These are phyloP conservation scores for Cladorrhinum sp. DNA, from an alignment of 2,329 filamentous ascomycete species.

Conservation along the genomic window DNA sequence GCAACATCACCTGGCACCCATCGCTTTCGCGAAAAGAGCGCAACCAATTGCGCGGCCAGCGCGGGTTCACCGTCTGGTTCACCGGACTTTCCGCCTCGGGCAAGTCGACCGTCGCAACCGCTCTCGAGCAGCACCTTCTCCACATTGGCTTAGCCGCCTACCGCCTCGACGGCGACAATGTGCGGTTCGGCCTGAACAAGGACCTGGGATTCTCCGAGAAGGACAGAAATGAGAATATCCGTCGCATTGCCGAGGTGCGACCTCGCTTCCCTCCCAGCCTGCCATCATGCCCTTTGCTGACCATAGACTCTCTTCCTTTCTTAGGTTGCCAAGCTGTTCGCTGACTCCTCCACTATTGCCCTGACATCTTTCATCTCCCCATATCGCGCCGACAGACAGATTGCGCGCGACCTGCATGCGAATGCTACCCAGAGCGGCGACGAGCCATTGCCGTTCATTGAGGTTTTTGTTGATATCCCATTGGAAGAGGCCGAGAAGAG, in stretches of 20 bases:
- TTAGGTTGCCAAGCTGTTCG: conserved; percentile 90
- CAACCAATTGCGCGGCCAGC: conserved; percentile 71
- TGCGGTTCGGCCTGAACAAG: conserved; percentile 97
- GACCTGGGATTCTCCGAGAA: conserved; percentile 91
- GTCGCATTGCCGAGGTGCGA: conserved; percentile 78
- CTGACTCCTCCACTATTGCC: conserved; percentile 81
- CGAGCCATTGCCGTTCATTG: conserved; percentile 79
- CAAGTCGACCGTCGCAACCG: conserved; percentile 95
- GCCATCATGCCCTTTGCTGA: not conserved
- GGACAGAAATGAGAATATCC: conserved; percentile 96
- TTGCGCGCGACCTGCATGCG: conserved; percentile 77
- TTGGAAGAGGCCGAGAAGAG: conserved; percentile 90
- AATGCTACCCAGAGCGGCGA: conserved; percentile 54
- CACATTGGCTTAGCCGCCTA: conserved; percentile 81
- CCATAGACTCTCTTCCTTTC: not conserved
- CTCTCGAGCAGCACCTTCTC: conserved; percentile 93
- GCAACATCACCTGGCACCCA: conserved; percentile 88
- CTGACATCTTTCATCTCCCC: conserved; percentile 97
- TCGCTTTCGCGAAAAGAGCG: conserved; percentile 77
- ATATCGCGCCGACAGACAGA: conserved; percentile 80
- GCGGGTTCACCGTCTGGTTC: conserved; percentile 95
- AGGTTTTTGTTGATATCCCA: conserved; percentile 90
- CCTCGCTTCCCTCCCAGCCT: not conserved
- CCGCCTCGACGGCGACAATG: conserved; percentile 95
- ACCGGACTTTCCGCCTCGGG: conserved; percentile 94